phyloP scores from a whole-genome alignment of 768 basidiomycete genomes.

The Macrolepiota fuliginosa region DNA sequence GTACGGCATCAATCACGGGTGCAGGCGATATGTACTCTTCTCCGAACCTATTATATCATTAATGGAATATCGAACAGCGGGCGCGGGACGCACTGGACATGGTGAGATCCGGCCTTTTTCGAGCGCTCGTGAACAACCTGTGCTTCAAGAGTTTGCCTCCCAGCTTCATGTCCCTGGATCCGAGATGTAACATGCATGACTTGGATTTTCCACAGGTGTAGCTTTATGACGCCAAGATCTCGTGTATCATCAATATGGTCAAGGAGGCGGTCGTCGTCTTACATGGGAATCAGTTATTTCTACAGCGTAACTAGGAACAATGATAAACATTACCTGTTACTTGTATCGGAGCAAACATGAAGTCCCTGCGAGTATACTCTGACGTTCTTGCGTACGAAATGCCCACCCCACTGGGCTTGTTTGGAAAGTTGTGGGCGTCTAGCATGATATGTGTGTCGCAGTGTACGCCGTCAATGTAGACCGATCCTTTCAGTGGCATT shows the following conservation, averaged over 20 bases:
- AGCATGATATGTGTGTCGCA: slow-evolving; percentile 27
- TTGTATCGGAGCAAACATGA: slow-evolving; percentile 26
- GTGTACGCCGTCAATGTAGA: slow-evolving; percentile 23
- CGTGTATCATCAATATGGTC: slow-evolving; percentile 19
- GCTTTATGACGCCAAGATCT: slow-evolving; percentile 27
- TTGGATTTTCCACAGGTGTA: slow-evolving; percentile 29
- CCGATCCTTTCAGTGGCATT: slow-evolving; percentile 20
- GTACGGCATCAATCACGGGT: slow-evolving; percentile 28
- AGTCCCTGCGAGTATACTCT: slow-evolving; percentile 27
- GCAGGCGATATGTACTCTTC: slow-evolving; percentile 28
- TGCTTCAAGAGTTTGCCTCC: slow-evolving; percentile 21
- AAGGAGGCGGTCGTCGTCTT: slow-evolving; percentile 22
- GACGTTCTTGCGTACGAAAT: slow-evolving; percentile 29
- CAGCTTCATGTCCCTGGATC: slow-evolving; percentile 24
- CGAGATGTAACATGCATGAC: slow-evolving; percentile 21
- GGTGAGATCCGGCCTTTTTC: slow-evolving; percentile 32
- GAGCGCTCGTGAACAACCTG: slow-evolving; percentile 31
- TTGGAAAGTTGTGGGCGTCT: slow-evolving; percentile 20
- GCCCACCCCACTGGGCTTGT: slow-evolving; percentile 21
- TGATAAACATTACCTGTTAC: slow-evolving; percentile 20
- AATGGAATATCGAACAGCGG: neutral
- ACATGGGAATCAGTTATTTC: neutral
- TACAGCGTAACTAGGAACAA: neutral
- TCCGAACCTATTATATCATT: slow-evolving; percentile 21
- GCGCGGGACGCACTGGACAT: slow-evolving; percentile 23